phyloP scores from a whole-genome alignment of 768 basidiomycete species.

The Lactarius psammicola region DNA sequence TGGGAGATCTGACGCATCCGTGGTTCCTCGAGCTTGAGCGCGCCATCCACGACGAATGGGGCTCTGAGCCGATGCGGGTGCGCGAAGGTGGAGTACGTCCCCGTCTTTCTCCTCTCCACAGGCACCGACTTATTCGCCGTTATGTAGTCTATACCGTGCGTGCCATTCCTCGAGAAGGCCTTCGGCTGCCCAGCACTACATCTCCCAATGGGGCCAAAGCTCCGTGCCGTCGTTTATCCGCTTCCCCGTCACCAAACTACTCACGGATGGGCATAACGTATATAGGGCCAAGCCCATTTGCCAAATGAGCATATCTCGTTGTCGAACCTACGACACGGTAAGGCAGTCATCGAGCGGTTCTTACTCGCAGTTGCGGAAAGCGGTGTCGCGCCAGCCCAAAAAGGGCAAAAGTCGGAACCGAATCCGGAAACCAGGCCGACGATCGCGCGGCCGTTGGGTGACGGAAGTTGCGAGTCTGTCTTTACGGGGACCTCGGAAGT shows the following conservation, averaged over 20 bases:
- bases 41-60: slow-evolving; percentile 87
- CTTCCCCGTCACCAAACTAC: too few species aligned
- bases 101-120: background rate
- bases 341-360: slow-evolving; percentile 75
- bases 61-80: slow-evolving; percentile 77
- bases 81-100: slow-evolving; percentile 84
- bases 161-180: slow-evolving; percentile 90
- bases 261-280: too few species aligned
- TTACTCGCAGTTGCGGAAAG: slow-evolving; percentile 50
- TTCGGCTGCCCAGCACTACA: slow-evolving; percentile 89
- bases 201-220: slow-evolving; percentile 91
- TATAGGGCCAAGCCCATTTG: slow-evolving; percentile 93
- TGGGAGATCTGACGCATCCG: slow-evolving; percentile 78
- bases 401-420: background rate
- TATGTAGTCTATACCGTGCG: slow-evolving; percentile 87
- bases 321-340: slow-evolving; percentile 74
- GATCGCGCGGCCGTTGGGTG: background rate
- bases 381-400: slow-evolving; percentile 8
- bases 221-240: slow-evolving; percentile 53
- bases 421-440: background rate
- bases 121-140: background rate
- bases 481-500: background rate
- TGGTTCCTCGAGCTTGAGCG: slow-evolving; percentile 87
- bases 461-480: background rate
- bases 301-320: slow-evolving; percentile 91